Conservation (phyloP, 23 red algal species). For the Agarophyton chilense region DNA sequence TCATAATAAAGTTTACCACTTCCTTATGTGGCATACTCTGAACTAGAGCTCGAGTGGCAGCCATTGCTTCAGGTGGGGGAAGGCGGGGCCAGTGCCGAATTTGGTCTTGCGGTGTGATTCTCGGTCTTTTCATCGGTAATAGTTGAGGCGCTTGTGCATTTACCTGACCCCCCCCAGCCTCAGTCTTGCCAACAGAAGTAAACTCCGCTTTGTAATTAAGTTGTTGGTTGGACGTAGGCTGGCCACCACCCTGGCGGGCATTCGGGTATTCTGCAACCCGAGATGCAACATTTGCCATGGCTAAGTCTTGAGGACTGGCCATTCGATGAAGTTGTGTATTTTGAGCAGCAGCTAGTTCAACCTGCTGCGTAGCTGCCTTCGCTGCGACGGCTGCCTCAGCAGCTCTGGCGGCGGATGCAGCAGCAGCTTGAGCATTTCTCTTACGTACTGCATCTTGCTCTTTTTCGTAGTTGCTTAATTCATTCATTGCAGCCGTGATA, state of each 20-base stretch:
- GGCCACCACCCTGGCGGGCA: background rate
- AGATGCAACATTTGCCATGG: background rate
- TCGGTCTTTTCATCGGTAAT: constrained; percentile 35
- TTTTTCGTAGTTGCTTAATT: constrained; percentile 30
- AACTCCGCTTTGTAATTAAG: background rate
- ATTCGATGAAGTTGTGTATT: background rate
- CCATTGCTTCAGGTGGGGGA: constrained; percentile 43
- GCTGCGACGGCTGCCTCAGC: constrained; percentile 12
- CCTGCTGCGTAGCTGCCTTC: constrained; percentile 2
- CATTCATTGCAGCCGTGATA: constrained; percentile 32
- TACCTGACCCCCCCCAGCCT: background rate
- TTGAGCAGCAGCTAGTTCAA: background rate
- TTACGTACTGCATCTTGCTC: constrained; percentile 47
- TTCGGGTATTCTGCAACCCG: background rate
- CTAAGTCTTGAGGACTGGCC: background rate
- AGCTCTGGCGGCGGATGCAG: background rate
- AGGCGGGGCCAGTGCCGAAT: constrained; percentile 45
- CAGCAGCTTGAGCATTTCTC: constrained; percentile 15
- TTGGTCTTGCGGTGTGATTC: constrained; percentile 15
- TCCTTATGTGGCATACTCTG: constrained; percentile 74
- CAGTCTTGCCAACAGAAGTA: background rate
- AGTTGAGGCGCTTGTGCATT: background rate
- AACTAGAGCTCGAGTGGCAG: constrained; percentile 53
- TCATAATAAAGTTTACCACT: constrained; percentile 86
- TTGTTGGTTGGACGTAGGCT: background rate